These are phyloP conservation scores for Amylocystis lapponica DNA, from an alignment of 768 basidiomycete species.

Conservation along the genomic window DNA sequence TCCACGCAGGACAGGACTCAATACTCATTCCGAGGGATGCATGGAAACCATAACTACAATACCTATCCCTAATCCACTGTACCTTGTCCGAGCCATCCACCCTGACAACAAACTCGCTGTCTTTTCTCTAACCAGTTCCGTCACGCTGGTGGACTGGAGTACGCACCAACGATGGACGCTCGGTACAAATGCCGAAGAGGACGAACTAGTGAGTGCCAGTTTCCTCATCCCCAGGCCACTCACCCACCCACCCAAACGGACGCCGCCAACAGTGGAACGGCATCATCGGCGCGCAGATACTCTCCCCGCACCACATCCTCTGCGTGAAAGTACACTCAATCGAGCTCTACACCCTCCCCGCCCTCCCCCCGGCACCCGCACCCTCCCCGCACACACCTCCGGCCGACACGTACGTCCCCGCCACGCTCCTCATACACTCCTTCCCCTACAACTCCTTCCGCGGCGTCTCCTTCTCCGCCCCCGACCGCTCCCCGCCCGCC, in stretches of 20 bases:
- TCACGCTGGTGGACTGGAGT: conserved; percentile 38
- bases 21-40: neutral
- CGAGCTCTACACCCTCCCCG: conserved; percentile 34
- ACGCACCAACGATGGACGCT: conserved; percentile 19
- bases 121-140: conserved; percentile 22
- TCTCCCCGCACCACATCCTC: conserved; percentile 42
- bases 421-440: conserved; percentile 9
- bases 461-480: conserved; percentile 17
- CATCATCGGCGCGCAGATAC: conserved; percentile 38
- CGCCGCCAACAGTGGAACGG: conserved; percentile 31
- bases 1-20: neutral
- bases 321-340: conserved; percentile 47
- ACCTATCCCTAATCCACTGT: conserved; percentile 7
- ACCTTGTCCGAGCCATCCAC: conserved; percentile 11
- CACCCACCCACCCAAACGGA: no score
- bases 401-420: conserved; percentile 4
- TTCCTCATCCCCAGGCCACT: neutral
- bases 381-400: neutral
- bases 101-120: conserved; percentile 23
- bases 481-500: conserved; percentile 1
- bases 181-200: conserved; percentile 19
- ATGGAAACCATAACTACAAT: conserved; percentile 1
- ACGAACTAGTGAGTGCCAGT: conserved; percentile 26
- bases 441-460: conserved; percentile 32
- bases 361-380: neutral